Evolutionary conservation across 1,139 yeast genomes (phyloP).

Genomic region (Pichiaceae sp.): DNA sequence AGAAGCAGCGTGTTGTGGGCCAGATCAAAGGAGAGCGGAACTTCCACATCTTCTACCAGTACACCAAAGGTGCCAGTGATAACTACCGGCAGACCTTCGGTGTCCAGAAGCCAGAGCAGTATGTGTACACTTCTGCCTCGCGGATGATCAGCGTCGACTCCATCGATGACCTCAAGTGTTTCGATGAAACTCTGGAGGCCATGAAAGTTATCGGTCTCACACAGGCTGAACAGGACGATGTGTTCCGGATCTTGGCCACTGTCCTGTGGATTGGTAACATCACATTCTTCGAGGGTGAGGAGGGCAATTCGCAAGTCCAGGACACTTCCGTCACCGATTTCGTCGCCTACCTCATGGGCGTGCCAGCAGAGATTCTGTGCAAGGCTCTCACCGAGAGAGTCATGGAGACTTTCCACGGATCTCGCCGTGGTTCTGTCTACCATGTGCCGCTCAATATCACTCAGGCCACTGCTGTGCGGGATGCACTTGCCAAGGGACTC

Average conservation of each 20-base stretch:
- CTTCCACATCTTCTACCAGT: constrained; percentile 95
- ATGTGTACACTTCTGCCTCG: constrained; percentile 79
- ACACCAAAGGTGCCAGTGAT: constrained; percentile 85
- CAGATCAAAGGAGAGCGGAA: constrained; percentile 91
- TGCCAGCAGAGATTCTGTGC: constrained; percentile 57
- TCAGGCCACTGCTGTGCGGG: constrained; percentile 92
- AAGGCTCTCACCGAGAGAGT: constrained; percentile 72
- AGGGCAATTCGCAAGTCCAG: constrained; percentile 73
- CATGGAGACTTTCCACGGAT: constrained; percentile 84
- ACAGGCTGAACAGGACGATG: constrained; percentile 80
- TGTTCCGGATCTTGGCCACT: constrained; percentile 77
- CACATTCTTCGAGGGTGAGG: constrained; percentile 76
- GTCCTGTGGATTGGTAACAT: constrained; percentile 94
- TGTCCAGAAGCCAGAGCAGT: constrained; percentile 88
- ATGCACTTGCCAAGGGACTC: constrained; percentile 91
- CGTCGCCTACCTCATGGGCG: constrained; percentile 85
- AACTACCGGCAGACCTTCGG: constrained; percentile 78
- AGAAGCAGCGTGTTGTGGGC: constrained; percentile 91
- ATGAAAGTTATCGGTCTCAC: constrained; percentile 82
- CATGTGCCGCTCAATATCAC: constrained; percentile 88
- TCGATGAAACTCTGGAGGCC: constrained; percentile 71
- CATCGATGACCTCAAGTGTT: constrained; percentile 76
- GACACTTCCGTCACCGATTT: constrained; percentile 88
- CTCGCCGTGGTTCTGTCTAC: constrained; percentile 85
- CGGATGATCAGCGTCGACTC: constrained; percentile 83